Evolutionary conservation across 495 filamentous ascomycete genomes (phyloP), one percentile per base, ranked within the genome.

Genomic region (Glarea lozoyensis): DNA sequence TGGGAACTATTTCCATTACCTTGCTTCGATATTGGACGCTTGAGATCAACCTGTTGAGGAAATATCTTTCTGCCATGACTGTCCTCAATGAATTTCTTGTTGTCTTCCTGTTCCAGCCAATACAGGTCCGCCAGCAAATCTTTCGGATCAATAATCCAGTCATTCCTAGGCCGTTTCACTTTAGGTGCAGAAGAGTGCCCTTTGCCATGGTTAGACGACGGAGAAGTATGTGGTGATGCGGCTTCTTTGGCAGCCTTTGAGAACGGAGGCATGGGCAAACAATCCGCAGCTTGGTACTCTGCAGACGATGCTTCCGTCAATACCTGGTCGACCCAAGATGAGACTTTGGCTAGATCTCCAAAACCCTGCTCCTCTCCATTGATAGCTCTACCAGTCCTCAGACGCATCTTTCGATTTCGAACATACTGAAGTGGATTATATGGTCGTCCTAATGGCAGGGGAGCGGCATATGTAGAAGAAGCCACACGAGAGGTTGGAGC

Each of bases 341-440:
- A 77, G 2, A 93, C 83, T 36, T 60, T 74, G 2, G 70, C 64
- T 4, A 82, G 59, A 58, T 94, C 82, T 40, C 74, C 69, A 74
- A 88, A 96, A 1, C 83, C 83, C 38, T 83, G 75, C n/a, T 70
- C 66, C 33, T 83, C 76, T 12, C 79, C 70, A 53, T 89, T 76
- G 25, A 93, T 78, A 0, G 70, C 58, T 43, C 75, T 77, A 22
- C 82, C 69, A 57, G 88, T 83, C 19, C 86, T 70, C 40, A 81
- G 78, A 38, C 89, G 73, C 3, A 89, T 70, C 48, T 86, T 83
- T 17, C 88, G 72, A 53, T 96, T 94, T 15, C 89, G 78, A 37
- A 94, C 81, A 51, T 79, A 81, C 54, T 96, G 89, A 17, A 96
- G 67, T 4, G 88, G 89, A 57, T 96, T 90, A 52, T 94, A 94